phyloP scores from a whole-genome alignment of 768 basidiomycete genomes.

The Mycena pura region DNA sequence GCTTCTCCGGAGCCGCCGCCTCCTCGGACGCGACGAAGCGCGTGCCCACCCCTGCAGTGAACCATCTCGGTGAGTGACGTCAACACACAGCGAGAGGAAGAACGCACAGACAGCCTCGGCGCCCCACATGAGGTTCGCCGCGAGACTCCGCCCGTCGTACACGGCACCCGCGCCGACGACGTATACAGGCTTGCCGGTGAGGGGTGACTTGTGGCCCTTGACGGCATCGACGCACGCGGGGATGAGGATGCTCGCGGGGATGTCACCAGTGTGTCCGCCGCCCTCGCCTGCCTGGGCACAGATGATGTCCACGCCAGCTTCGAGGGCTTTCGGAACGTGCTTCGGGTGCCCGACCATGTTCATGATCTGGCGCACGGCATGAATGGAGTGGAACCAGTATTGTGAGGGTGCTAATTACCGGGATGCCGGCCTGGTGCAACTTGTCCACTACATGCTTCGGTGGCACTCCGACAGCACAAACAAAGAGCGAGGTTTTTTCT shows the following conservation, averaged over 20 bases:
- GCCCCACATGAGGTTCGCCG: constrained; percentile 89
- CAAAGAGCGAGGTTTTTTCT: constrained; percentile 87
- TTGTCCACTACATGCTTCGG: constrained; percentile 81
- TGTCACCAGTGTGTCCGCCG: constrained; percentile 88
- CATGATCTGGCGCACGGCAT: neutral
- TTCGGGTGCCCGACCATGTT: constrained; percentile 96
- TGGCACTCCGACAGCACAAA: constrained; percentile 90
- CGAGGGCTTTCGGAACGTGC: constrained; percentile 82
- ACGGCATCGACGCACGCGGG: constrained; percentile 89
- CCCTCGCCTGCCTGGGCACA: constrained; percentile 96
- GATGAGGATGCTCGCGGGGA: constrained; percentile 85
- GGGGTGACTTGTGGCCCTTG: constrained; percentile 76
- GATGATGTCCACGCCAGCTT: constrained; percentile 88
- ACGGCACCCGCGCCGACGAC: constrained; percentile 94
- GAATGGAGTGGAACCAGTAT: neutral
- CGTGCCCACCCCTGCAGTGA: constrained; percentile 82
- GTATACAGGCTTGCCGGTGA: constrained; percentile 86
- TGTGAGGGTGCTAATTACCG: constrained; percentile 45
- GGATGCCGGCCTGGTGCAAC: constrained; percentile 85
- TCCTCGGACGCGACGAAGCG: constrained; percentile 86
- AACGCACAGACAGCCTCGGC: constrained; percentile 81
- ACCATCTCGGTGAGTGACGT: neutral
- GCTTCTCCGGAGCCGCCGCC: constrained; percentile 81
- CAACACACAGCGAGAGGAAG: constrained; percentile 1
- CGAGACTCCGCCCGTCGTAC: constrained; percentile 88